Evolutionary conservation across 179 eudicot species (phyloP), one percentile per base, ranked within the genome.

Genomic region (Vitellaria paradoxa): DNA sequence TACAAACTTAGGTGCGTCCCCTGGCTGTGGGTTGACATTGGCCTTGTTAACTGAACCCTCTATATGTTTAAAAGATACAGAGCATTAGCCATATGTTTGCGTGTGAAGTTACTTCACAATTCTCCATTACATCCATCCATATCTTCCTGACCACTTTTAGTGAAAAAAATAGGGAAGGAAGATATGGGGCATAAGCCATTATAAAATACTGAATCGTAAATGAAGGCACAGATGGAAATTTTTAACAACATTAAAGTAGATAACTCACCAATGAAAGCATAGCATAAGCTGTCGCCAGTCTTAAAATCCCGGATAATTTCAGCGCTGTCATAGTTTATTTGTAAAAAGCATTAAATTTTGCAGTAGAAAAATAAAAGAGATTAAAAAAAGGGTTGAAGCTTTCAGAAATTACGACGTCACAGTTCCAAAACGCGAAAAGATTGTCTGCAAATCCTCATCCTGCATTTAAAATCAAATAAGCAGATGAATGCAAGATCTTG

Each of bases 231-330:
- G 18, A 23, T 26, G 50, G 11, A 10, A 30, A 47, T 15, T 6
- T 30, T 4, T 40, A 18, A 23, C 3, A 26, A 61, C 26, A 49
- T 30, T n/a, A 72, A 77, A 42, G 42, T 6, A 37, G 14, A 70
- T 46, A 45, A 73, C 93, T 87, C 71, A 95, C 98, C 99, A 70
- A 96, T 89, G 83, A 96, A 96, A 77, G 99, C 98, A 82, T 93
- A 96, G 84, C 99, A 96, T 63, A 93, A 86, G 83, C 99, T 96
- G 82, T 96, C 99, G 23, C 98, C 97, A 56, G 99, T 96, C 86
- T 92, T 96, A 72, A 65, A 92, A 81, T 96, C 99, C 80, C 99
- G 89, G 68, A 96, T 96, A 65, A 94, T 70, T 68, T 96, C 97
- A 79, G 99, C 99, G 61, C 99, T 95, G 91, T 77, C 69, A 82